These are phyloP conservation scores for Yarrowia galli DNA, from an alignment of 1,139 yeast genomes.

Conservation along the genomic window DNA sequence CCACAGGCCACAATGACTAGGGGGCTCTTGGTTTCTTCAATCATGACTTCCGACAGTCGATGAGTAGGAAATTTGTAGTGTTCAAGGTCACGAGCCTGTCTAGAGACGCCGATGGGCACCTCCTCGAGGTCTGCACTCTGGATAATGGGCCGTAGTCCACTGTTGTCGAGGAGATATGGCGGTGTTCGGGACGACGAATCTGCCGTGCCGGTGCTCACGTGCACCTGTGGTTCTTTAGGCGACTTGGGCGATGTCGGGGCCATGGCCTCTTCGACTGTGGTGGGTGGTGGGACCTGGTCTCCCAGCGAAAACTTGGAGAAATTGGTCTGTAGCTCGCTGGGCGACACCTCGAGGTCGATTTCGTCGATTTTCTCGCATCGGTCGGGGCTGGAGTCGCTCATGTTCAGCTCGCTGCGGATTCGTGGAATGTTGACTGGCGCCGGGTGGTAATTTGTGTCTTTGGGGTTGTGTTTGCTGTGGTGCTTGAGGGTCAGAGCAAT, in stretches of 20 bases:
- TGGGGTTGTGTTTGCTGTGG: slow-evolving; percentile 30
- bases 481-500: slow-evolving; percentile 36
- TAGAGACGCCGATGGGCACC: slow-evolving; percentile 89
- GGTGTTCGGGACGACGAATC: slow-evolving; percentile 37
- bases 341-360: slow-evolving; percentile 18
- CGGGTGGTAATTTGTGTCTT: slow-evolving; percentile 24
- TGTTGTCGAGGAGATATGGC: slow-evolving; percentile 40
- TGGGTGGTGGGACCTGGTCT: background rate
- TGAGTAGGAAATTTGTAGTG: slow-evolving; percentile 86
- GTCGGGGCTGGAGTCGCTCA: slow-evolving; percentile 33
- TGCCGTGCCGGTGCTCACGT: slow-evolving; percentile 12
- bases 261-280: slow-evolving; percentile 27
- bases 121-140: slow-evolving; percentile 93
- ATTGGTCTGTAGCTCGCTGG: slow-evolving; percentile 1
- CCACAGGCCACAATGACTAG: slow-evolving; percentile 97
- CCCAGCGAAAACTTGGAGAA: slow-evolving; percentile 16
- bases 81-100: slow-evolving; percentile 77
- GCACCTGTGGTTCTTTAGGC: slow-evolving; percentile 23
- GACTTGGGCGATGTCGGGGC: slow-evolving; percentile 13
- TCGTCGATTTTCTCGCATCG: slow-evolving; percentile 34
- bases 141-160: slow-evolving; percentile 46
- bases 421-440: slow-evolving; percentile 39
- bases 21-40: slow-evolving; percentile 83
- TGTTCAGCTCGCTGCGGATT: slow-evolving; percentile 27
- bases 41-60: slow-evolving; percentile 72